Percentiles rank a stretch among this genome's conserved stretches.
Evolutionary conservation across 2,329 filamentous ascomycete genomes (phyloP).

Genomic region (Nannizziopsis arthrosporioides): DNA sequence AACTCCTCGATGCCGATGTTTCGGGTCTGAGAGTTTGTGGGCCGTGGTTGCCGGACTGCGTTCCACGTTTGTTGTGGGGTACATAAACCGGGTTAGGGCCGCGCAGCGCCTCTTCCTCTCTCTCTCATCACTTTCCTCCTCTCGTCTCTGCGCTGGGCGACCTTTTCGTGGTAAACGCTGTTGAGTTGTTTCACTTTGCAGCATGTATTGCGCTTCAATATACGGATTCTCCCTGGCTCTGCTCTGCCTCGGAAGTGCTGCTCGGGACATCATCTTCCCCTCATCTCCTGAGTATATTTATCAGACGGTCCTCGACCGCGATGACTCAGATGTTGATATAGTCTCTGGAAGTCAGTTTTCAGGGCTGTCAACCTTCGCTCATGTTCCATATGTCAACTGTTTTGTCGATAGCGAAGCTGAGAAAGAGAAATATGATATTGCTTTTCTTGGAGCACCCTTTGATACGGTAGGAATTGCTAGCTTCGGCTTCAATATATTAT

Average conservation of each 20-base stretch:
- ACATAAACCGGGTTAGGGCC: no score
- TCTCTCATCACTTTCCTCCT: no score
- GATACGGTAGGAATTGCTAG: conserved; percentile 44
- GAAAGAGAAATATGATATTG: conserved; percentile 55
- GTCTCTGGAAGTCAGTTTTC: conserved; percentile 45
- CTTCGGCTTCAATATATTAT: conserved; percentile 17
- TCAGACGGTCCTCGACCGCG: not conserved
- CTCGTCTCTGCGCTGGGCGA: no score
- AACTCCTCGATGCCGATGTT: no score
- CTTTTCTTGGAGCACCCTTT: conserved; percentile 59
- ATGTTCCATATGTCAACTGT: conserved; percentile 57
- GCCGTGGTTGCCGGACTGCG: no score
- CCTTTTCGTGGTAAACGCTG: no score
- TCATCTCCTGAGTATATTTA: not conserved
- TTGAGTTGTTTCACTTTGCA: no score
- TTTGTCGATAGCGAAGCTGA: conserved; percentile 44
- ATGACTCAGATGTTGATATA: conserved; percentile 29
- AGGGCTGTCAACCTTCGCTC: conserved; percentile 65
- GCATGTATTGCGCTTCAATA: no score
- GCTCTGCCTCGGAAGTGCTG: not conserved
- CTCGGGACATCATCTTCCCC: conserved; percentile 10
- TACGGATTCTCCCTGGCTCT: not conserved
- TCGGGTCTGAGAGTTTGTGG: no score
- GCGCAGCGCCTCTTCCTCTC: no score
- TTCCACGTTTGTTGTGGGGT: no score